These are phyloP conservation scores for Candida sp. DNA, from an alignment of 1,139 yeast species.

Conservation along the genomic window DNA sequence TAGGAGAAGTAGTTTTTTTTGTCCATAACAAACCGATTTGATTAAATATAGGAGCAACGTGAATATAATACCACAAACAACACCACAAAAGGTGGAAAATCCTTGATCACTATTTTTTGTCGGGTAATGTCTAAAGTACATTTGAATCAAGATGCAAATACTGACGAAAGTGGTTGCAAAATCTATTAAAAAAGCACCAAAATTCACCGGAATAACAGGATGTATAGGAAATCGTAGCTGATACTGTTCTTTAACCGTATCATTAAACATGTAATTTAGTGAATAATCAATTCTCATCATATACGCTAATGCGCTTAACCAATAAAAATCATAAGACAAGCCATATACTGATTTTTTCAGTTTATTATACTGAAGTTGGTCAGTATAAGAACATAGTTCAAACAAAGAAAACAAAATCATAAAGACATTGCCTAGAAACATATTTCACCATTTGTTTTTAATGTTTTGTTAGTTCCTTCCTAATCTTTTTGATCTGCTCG, in stretches of 20 bases:
- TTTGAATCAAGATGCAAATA: conserved; percentile 12
- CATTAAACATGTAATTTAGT: conserved; percentile 11
- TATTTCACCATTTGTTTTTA: neutral
- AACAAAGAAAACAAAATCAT: conserved; percentile 9
- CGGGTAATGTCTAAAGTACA: conserved; percentile 11
- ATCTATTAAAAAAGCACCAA: conserved; percentile 12
- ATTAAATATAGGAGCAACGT: conserved; percentile 6
- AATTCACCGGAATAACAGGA: conserved; percentile 10
- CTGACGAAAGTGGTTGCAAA: conserved; percentile 9
- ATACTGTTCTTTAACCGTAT: conserved; percentile 12
- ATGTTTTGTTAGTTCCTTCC: too few relatives aligned
- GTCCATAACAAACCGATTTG: conserved; percentile 5
- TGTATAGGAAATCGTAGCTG: conserved; percentile 16
- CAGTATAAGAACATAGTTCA: conserved; percentile 7
- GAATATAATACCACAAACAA: conserved; percentile 8
- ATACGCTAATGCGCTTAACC: conserved; percentile 12
- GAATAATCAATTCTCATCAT: conserved; percentile 11
- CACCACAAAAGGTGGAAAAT: conserved; percentile 13
- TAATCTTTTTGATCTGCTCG: too few relatives aligned
- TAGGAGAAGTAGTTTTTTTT: conserved; percentile 11
- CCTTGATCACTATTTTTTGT: conserved; percentile 23
- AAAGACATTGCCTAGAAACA: neutral
- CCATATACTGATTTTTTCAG: conserved; percentile 21
- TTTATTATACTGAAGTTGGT: conserved; percentile 18
- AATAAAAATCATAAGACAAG: conserved; percentile 23